Evolutionary conservation across 2,329 filamentous ascomycete genomes (phyloP).

Genomic region (Hypoxylon sp.): DNA sequence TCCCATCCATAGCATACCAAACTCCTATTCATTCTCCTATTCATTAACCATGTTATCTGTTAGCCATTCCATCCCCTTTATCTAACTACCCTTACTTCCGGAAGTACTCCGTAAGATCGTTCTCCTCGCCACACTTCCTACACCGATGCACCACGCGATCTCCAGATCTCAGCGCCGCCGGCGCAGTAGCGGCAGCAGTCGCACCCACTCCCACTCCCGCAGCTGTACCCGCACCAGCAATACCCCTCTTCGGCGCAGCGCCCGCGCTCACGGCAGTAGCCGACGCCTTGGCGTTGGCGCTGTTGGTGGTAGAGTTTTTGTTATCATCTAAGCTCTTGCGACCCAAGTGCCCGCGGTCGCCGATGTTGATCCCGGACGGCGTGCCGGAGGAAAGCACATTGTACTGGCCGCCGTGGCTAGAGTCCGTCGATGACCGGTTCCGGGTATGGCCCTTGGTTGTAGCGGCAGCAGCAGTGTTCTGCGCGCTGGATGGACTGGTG

Average conservation of each 20-base stretch:
- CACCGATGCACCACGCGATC: constrained; percentile 37
- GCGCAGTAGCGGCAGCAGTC: constrained; percentile 8
- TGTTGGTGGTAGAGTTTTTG: neutral
- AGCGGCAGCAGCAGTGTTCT: neutral
- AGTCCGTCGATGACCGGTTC: constrained; percentile 23
- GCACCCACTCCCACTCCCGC: constrained; percentile 3
- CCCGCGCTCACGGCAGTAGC: neutral
- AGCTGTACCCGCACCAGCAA: neutral
- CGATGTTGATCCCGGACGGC: constrained; percentile 40
- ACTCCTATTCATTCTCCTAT: neutral
- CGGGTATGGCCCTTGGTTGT: neutral
- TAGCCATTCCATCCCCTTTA: neutral
- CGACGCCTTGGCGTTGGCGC: neutral
- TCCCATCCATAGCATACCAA: neutral
- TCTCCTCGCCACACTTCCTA: constrained; percentile 42
- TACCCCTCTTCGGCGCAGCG: neutral
- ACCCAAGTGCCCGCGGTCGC: constrained; percentile 11
- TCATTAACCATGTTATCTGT: neutral
- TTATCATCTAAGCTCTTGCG: constrained; percentile 1
- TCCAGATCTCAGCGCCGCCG: neutral
- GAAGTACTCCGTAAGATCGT: constrained; percentile 44
- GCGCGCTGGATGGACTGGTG: neutral
- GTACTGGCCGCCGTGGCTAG: constrained; percentile 37
- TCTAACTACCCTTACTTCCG: neutral
- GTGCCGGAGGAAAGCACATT: constrained; percentile 37